phyloP scores from a whole-genome alignment of 1,284 basidiomycete species.

The Trichosporon sp. region DNA sequence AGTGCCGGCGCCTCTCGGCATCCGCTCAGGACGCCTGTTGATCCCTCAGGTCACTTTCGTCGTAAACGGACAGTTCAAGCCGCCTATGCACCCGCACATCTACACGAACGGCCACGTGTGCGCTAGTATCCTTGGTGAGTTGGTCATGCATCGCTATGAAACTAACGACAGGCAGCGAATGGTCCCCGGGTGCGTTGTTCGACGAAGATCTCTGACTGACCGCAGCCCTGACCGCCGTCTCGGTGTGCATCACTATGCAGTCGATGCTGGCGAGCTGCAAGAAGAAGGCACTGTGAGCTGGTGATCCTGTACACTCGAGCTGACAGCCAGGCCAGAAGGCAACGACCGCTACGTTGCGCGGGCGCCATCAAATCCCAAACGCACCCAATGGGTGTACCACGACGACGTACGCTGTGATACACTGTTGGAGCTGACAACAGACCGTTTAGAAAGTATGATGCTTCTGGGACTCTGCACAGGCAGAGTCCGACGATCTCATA shows the following conservation, averaged over 20 bases:
- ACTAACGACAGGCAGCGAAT: conserved; percentile 36
- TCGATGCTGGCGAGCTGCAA: conserved; percentile 49
- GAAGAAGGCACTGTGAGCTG: conserved; percentile 41
- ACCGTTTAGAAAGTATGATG: conserved; percentile 7
- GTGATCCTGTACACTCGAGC: background rate
- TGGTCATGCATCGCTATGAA: background rate
- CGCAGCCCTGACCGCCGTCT: conserved; percentile 44
- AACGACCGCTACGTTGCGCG: conserved; percentile 44
- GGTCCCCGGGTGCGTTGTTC: conserved; percentile 39
- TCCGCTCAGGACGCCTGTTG: background rate
- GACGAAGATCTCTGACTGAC: background rate
- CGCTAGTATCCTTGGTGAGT: conserved; percentile 42
- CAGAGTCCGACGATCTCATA: background rate
- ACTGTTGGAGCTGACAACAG: conserved; percentile 8
- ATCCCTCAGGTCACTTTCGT: conserved; percentile 44
- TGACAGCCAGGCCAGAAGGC: conserved; percentile 35
- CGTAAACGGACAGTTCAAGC: conserved; percentile 29
- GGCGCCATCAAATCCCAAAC: conserved; percentile 45
- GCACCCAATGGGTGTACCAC: conserved; percentile 44
- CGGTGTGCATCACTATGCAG: conserved; percentile 49
- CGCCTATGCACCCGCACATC: conserved; percentile 48
- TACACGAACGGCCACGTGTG: conserved; percentile 50
- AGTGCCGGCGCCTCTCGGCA: background rate
- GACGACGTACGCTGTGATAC: conserved; percentile 40
- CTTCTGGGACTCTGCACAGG: background rate